A percentile compares a stretch with the other conserved stretches of the same genome.
Evolutionary conservation across 805 yeast genomes (phyloP).

Genomic region (Ogataea zsoltii): DNA sequence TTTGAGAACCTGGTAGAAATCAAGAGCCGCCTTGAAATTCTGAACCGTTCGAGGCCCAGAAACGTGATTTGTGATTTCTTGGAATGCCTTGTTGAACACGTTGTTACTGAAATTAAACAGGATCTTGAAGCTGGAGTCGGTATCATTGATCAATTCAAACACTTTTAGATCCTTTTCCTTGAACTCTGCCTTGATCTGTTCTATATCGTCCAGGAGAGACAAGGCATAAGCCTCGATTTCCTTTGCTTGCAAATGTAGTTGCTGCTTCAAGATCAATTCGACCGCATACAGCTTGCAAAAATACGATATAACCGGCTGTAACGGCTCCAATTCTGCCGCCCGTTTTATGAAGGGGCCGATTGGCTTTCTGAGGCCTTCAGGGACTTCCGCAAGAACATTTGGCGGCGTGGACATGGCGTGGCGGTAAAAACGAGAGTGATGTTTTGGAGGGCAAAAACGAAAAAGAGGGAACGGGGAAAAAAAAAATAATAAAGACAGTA

Average conservation of each 20-base stretch:
- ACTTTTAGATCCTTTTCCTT: conserved; percentile 41
- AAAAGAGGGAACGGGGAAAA: background rate
- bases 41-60: conserved; percentile 48
- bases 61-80: conserved; percentile 45
- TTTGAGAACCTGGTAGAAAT: conserved; percentile 51
- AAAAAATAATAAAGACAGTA: too few species aligned
- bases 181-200: conserved; percentile 46
- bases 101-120: conserved; percentile 57
- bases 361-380: conserved; percentile 34
- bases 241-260: conserved; percentile 56
- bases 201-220: conserved; percentile 68
- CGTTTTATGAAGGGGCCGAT: conserved; percentile 53
- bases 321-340: conserved; percentile 53
- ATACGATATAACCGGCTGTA: conserved; percentile 71
- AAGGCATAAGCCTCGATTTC: conserved; percentile 63
- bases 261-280: conserved; percentile 62
- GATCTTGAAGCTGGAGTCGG: conserved; percentile 55
- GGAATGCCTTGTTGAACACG: conserved; percentile 55
- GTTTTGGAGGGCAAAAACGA: background rate
- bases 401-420: conserved; percentile 3
- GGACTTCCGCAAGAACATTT: conserved; percentile 21
- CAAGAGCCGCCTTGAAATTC: conserved; percentile 54
- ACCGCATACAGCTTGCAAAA: conserved; percentile 73
- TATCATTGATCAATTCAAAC: conserved; percentile 55
- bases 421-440: conserved; percentile 7